Base-by-base conservation (phyloP, 495 filamentous ascomycete species). In the Elasticomyces elasticus region DNA sequence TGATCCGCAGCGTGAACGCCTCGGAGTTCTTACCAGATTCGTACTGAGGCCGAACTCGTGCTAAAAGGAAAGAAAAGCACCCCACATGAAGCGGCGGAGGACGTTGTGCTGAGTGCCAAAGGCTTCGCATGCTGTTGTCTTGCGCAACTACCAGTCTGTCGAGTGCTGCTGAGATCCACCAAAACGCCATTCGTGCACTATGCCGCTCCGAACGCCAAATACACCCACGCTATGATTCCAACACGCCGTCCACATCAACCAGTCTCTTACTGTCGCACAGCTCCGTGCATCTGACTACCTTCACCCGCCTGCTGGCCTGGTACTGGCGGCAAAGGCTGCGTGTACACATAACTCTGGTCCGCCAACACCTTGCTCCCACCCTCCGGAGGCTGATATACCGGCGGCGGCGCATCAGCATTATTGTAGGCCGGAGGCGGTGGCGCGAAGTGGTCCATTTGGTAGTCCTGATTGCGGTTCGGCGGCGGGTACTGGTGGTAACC, bases 371-470 rank as follows among this genome's bases (percentile, higher is more conserved):
- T 62, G n/a, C 43, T 62, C 11, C 30, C 57, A 7, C 57, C 57
- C 20, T 52, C 43, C 6, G 58, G 58, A 17, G 59, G 59, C 47
- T 57, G 54, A 46, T 62, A 62, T 13, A 43, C 45, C 9, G 59
- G 59, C 30, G 59, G 59, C 27, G 54, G 55, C 11, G 35, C 50
- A 2, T 62, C 59, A 13, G 12, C 33, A 10, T 25, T n/a, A 30
- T 38, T 51, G 54, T 62, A 62, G 35, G 59, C 59, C 7, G 59
- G 59, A 4, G 59, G 59, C 19, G 59, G 42, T 1, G 59, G 59
- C 20, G 59, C 23, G 27, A 58, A 54, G 42, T 42, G 22, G 22
- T 58, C 50, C 59, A 62, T 54, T 5, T 13, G 22, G 31, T 62
- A 62, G 19, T 15, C 44, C 9, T 46, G 24, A 7, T 6, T 19